Base-by-base conservation (phyloP, 371 early-diverging fungal genomes). In the Mucor racemosus region DNA sequence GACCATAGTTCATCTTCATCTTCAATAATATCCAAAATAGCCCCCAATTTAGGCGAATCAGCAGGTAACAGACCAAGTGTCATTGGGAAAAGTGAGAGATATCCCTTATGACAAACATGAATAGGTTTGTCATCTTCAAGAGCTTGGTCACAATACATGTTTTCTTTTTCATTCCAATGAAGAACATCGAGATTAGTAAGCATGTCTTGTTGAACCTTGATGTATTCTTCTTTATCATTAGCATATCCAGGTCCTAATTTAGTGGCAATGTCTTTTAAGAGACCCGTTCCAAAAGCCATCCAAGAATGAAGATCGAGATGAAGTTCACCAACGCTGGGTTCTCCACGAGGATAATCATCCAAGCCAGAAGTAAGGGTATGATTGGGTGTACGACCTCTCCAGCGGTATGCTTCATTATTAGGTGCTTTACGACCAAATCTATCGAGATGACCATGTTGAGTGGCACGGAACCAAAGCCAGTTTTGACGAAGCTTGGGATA, bases 271-370 rank as follows among this genome's bases (percentile, higher is more conserved):
- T 82, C 77, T 35, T 82, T 80, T 13, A 96, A 79, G n/a, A 91
- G 74, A 6, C 86, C 84, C 3, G 94, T 84, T 76, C 89, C 89
- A 67, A 88, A 93, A 7, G 89, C 92, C 74, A 97, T 90, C 98
- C 98, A 98, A 0, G 91, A 87, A 14, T 91, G 73, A 53, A 98
- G 77, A 74, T 98, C 98, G 4, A 96, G 82, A 76, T 98, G 98
- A 41, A 96, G 84, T 71, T 98, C 97, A 38, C 91, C 88, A 4
- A 85, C 72, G 75, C 88, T 85, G 14, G 88, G 88, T 11, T 80
- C 73, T 0, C 92, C 90, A 40, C 98, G 89, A 35, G 98, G 98
- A 73, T 96, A 98, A 73, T 98, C 98, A 78, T 98, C 98, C 36
- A 98, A 73, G 6, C 98, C 95, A n/a, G 94, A 94, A 0, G 98